Percentiles rank a stretch among this genome's conserved stretches.
Conservation (phyloP, 257 asterid genomes). For the Solanum okadae region DNA sequence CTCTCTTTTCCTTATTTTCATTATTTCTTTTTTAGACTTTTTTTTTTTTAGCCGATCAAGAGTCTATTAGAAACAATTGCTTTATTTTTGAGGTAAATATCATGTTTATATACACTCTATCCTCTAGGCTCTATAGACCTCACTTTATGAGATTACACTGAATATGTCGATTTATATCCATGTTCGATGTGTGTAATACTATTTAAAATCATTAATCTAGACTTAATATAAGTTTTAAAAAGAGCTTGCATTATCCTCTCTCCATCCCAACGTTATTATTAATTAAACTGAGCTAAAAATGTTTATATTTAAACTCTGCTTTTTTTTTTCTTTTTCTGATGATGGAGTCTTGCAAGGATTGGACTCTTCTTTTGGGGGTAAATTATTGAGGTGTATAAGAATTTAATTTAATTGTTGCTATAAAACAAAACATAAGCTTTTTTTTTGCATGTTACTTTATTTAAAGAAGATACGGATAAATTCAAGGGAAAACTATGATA, state of each 20-base stretch:
- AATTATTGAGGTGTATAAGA: not conserved
- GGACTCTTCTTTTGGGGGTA: not conserved
- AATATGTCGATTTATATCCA: not conserved
- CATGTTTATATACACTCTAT: not conserved
- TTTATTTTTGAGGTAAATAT: not conserved
- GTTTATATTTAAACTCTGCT: not conserved
- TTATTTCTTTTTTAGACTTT: no score
- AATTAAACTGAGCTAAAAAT: not conserved
- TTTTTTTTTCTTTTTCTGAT: not conserved
- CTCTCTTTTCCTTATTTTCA: not conserved
- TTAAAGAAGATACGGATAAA: not conserved
- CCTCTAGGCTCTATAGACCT: no score
- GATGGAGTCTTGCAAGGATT: not conserved
- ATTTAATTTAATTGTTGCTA: not conserved
- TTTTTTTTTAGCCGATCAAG: not conserved
- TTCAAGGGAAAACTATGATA: no score
- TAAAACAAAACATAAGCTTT: not conserved
- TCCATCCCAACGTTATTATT: not conserved
- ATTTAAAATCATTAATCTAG: not conserved
- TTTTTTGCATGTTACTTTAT: not conserved
- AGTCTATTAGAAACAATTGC: no score
- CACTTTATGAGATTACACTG: not conserved
- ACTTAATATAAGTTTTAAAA: not conserved
- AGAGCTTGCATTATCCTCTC: no score
- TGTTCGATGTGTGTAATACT: not conserved